Base-by-base conservation (phyloP, 164 flowering plant species). In the Liquidambar formosana region DNA sequence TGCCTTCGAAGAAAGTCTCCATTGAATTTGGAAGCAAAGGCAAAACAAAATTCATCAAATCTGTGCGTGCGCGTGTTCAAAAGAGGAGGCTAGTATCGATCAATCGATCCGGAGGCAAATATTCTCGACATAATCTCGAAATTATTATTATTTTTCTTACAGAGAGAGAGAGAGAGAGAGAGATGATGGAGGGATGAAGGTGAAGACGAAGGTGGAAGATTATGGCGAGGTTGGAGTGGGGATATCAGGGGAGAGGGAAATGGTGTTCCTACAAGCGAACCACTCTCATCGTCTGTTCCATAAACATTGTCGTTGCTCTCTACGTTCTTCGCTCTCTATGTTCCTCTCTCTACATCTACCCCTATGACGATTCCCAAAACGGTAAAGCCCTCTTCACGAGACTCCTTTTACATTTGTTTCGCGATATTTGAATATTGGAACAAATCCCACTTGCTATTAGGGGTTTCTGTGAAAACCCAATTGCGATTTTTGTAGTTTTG, bases 231-330 rank as follows among this genome's bases (percentile, higher is more conserved):
- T 67, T 52, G 62, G 88, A 80, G 46, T 80, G 86, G 87, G 80
- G 78, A 57, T 70, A 64, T 52, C 75, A 71, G 16, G 83, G 83
- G 59, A 74, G 84, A 76, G 79, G 72, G 18, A 70, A 71, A 66
- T 83, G 79, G 82, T 79, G 80, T 69, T 89, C 95, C 10, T 88
- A 86, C 80, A 92, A 89, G 84, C 79, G 81, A 64, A 85, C 80
- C n/a, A 88, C 97, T 45, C 71, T 92, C 41, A 47, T 90, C 28
- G 74, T 92, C 71, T 93, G 99, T 72, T 84, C 82, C 15, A 47
- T 93, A 70, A 96, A 93, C 81, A 80, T 93, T 68, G 77, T 84
- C 15, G 83, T 90, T 49, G 97, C 95, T 69, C 95, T 96, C 43
- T 93, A 75, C 75, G 88, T 88, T 71, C 85, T 96, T 52, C 90